A percentile compares a stretch with the other conserved stretches of the same genome.
Evolutionary conservation across 2,329 filamentous ascomycete species (phyloP).

Genomic region (Didymella arachidicola): DNA sequence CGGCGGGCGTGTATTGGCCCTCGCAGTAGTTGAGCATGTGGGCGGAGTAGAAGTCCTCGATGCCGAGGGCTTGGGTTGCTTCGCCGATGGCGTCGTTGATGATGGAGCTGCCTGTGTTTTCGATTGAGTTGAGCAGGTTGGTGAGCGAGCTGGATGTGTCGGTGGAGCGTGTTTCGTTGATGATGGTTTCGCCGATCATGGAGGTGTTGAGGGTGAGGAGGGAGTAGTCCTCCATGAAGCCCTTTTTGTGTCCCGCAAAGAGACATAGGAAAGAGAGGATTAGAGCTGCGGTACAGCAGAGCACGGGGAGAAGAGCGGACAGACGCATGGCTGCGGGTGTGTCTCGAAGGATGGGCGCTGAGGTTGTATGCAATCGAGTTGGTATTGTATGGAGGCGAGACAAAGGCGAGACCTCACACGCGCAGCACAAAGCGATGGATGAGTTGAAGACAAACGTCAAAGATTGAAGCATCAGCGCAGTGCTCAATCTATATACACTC

Average conservation of each 20-base stretch:
- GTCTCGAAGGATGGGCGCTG: background rate
- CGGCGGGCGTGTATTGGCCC: conserved; percentile 55
- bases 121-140: conserved; percentile 47
- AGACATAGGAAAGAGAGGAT: conserved; percentile 67
- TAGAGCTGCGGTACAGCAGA: conserved; percentile 62
- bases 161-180: conserved; percentile 38
- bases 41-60: conserved; percentile 68
- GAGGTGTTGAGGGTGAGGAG: conserved; percentile 68
- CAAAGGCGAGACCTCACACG: conserved; percentile 3
- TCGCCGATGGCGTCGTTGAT: conserved; percentile 54
- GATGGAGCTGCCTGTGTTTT: conserved; percentile 40
- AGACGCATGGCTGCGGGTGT: conserved; percentile 53
- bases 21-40: conserved; percentile 69
- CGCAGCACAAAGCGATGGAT: conserved; percentile 7
- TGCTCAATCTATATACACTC: conserved; percentile 16
- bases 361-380: conserved; percentile 5
- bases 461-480: background rate
- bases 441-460: conserved; percentile 12
- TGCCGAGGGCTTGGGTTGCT: conserved; percentile 59
- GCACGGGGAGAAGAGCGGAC: conserved; percentile 59
- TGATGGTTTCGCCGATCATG: conserved; percentile 57
- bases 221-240: conserved; percentile 64
- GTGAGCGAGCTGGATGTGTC: conserved; percentile 37
- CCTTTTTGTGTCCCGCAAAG: conserved; percentile 65
- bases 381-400: conserved; percentile 1